Evolutionary conservation across 768 basidiomycete species (phyloP), one percentile per base, ranked within the genome.

Genomic region (Mycena galopus): DNA sequence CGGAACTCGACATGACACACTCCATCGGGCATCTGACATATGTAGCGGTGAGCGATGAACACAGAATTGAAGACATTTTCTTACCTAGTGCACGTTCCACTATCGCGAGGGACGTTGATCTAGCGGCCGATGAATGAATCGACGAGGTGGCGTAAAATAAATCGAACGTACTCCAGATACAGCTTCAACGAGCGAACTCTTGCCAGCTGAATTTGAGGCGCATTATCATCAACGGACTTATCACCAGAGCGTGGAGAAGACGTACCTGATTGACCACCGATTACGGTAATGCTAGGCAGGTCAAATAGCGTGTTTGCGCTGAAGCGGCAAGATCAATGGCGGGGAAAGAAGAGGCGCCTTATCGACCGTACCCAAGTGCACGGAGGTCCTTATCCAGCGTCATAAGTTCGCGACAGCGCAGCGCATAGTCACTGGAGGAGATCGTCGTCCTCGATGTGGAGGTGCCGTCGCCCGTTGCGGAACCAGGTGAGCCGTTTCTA

Each of bases 91-190:
- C 90, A 91, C 0, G 89, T 91, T 25, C 89, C 89, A 51, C 88
- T 88, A 50, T 91, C 91, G 35, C 91, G 82, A 14, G 91, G 90
- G 32, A 92, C 90, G 59, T 81, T 88, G 33, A 91, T 88, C 91
- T 91, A 47, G 21, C 53, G 29, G 17, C 9, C 39, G 12, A 25
- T 30, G 39, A 57, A 42, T 58, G 39, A 35, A 23, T n/a, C 23
- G 42, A 19, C 12, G 12, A 47, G 21, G 11, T 47, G n/a, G n/a
- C n/a, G 17, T 47, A 51, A 64, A 29, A 19, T 32, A 50, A 30
- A 60, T 65, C 17, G 25, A 23, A 51, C 87, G 27, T 73, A 91
- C 89, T 9, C 89, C 88, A 17, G 84, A 89, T 0, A 90, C 87
- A 0, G 87, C 89, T 64, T 91, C 90, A 0, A 91, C 88, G 0